Evolutionary conservation across 345 rosid genomes (phyloP).

Genomic region (Eucalyptus pauciflora): DNA sequence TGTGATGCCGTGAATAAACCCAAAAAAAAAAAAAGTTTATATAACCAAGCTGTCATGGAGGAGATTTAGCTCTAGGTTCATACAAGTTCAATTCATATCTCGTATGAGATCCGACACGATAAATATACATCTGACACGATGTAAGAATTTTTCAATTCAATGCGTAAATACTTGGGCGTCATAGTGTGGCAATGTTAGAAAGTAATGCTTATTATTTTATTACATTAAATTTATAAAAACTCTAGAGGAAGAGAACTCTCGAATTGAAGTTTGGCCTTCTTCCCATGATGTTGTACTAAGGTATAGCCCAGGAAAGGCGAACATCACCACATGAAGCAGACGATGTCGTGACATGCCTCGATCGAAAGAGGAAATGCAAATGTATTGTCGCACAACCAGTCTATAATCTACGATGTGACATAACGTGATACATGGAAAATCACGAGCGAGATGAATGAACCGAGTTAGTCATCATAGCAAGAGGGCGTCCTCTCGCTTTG

Average conservation of each 20-base stretch:
- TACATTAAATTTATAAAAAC: not conserved
- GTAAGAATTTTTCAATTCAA: not conserved
- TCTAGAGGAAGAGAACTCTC: not conserved
- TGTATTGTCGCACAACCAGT: not conserved
- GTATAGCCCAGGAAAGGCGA: not conserved
- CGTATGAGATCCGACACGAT: rapidly evolving
- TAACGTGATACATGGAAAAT: not conserved
- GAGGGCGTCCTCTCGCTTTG: not conserved
- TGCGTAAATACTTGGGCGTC: not conserved
- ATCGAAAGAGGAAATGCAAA: not conserved
- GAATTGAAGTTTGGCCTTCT: not conserved
- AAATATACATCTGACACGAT: not conserved
- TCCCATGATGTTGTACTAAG: not conserved
- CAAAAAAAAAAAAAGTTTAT: not conserved
- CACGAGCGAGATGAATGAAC: too few relatives aligned
- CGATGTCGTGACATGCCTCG: not conserved
- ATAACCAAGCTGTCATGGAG: not conserved
- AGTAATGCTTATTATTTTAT: not conserved
- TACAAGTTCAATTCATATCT: not conserved
- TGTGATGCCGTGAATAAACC: not conserved
- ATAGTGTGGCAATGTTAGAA: not conserved
- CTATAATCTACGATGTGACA: not conserved
- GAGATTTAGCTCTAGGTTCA: not conserved
- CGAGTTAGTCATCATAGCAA: not conserved
- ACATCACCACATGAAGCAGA: not conserved